phyloP scores from a whole-genome alignment of 768 basidiomycete genomes.

The Russula sp. region DNA sequence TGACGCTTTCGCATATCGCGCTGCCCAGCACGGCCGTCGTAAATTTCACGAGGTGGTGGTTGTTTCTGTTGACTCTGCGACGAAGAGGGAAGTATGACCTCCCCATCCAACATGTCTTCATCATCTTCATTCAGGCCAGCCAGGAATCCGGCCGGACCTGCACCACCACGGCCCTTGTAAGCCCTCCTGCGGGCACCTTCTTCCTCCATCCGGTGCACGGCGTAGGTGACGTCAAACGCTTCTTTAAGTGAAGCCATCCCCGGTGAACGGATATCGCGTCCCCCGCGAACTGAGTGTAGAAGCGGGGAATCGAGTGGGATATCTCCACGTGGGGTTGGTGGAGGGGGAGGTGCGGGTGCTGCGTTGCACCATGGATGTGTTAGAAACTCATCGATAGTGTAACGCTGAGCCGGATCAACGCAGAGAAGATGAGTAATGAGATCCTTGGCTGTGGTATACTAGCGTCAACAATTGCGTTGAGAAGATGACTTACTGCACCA shows the following conservation, averaged over 20 bases:
- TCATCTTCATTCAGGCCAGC: slow-evolving; percentile 91
- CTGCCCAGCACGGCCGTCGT: slow-evolving; percentile 64
- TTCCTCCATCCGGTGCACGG: slow-evolving; percentile 99
- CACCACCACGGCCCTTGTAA: slow-evolving; percentile 71
- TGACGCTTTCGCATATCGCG: slow-evolving; percentile 46
- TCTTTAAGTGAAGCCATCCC: slow-evolving; percentile 92
- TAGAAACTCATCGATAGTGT: slow-evolving; percentile 97
- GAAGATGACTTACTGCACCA: slow-evolving; percentile 19
- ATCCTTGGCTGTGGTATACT: slow-evolving; percentile 71
- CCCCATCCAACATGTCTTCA: slow-evolving; percentile 54
- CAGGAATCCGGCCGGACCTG: slow-evolving; percentile 68
- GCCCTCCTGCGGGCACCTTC: slow-evolving; percentile 85
- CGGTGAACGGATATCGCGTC: slow-evolving; percentile 75
- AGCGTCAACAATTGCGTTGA: slow-evolving; percentile 13
- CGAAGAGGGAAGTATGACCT: slow-evolving; percentile 36
- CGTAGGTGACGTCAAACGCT: slow-evolving; percentile 97
- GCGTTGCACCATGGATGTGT: slow-evolving; percentile 93
- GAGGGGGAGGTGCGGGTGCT: slow-evolving; percentile 51
- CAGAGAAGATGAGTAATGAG: slow-evolving; percentile 91
- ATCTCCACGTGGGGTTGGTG: slow-evolving; percentile 52
- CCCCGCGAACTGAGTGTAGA: slow-evolving; percentile 69
- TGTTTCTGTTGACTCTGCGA: slow-evolving; percentile 12
- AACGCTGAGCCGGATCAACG: slow-evolving; percentile 91
- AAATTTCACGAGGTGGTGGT: slow-evolving; percentile 23
- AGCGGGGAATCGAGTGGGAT: slow-evolving; percentile 80